phyloP scores from a whole-genome alignment of 2,329 filamentous ascomycete species.

The Aspergillus sp. region DNA sequence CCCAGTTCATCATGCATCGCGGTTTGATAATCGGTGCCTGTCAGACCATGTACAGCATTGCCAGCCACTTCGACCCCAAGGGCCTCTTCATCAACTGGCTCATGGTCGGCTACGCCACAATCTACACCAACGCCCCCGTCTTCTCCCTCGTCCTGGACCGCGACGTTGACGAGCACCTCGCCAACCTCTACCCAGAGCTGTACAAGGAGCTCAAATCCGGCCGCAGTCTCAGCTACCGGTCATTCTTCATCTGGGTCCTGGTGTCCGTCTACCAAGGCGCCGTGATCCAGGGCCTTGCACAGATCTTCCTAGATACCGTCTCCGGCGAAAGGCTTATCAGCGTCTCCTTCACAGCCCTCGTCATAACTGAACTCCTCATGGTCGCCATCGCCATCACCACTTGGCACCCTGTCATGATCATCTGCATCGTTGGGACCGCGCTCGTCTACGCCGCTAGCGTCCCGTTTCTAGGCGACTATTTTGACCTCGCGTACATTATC shows the following conservation, averaged over 20 bases:
- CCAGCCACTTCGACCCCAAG: conserved; percentile 83
- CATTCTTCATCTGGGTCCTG: conserved; percentile 93
- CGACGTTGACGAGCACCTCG: conserved; percentile 87
- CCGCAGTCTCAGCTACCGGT: conserved; percentile 77
- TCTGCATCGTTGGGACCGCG: conserved; percentile 72
- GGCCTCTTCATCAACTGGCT: conserved; percentile 96
- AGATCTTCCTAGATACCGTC: conserved; percentile 73
- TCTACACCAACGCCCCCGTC: conserved; percentile 90
- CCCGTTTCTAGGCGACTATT: conserved; percentile 82
- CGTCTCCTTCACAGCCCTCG: conserved; percentile 82
- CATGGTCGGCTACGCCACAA: conserved; percentile 88
- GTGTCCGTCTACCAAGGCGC: conserved; percentile 92
- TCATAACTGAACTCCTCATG: conserved; percentile 94
- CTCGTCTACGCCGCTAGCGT: conserved; percentile 70
- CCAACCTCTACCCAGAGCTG: conserved; percentile 90
- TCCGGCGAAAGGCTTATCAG: conserved; percentile 63
- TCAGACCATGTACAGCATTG: conserved; percentile 95
- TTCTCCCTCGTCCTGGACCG: conserved; percentile 89
- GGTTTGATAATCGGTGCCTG: conserved; percentile 91
- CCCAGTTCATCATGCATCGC: conserved; percentile 96
- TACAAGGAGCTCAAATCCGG: conserved; percentile 95
- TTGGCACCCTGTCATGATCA: conserved; percentile 90
- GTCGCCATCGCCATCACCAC: conserved; percentile 93
- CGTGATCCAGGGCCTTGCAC: conserved; percentile 88
- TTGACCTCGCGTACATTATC: conserved; percentile 70